These are phyloP conservation scores for Bisporella sp. DNA, from an alignment of 2,329 filamentous ascomycete species.

Conservation along the genomic window DNA sequence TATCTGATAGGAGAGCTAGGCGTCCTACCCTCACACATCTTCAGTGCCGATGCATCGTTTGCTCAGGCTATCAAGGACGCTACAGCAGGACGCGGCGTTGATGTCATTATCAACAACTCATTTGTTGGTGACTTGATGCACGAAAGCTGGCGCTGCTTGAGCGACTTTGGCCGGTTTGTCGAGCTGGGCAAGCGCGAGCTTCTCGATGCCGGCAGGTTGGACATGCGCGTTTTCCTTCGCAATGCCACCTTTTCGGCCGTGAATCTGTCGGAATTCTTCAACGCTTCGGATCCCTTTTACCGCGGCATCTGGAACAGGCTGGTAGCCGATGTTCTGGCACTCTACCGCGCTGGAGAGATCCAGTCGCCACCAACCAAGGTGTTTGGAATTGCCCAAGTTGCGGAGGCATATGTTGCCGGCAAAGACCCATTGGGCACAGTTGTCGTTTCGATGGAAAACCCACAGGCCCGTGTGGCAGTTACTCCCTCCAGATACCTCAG, in stretches of 20 bases:
- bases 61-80: neutral
- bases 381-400: too few species aligned
- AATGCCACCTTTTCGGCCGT: neutral
- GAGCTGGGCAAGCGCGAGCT: neutral
- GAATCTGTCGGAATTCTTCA: too few species aligned
- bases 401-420: too few species aligned
- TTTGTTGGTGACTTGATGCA: neutral
- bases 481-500: neutral
- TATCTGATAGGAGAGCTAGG: neutral
- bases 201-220: neutral
- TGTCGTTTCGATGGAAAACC: neutral
- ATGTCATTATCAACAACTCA: neutral
- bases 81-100: neutral
- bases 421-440: too few species aligned
- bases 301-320: too few species aligned
- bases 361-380: too few species aligned
- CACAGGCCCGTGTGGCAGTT: neutral
- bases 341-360: too few species aligned
- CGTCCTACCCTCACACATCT: neutral
- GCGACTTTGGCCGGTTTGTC: neutral
- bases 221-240: neutral
- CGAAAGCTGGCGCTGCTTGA: neutral
- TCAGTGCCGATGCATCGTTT: neutral
- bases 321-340: too few species aligned
- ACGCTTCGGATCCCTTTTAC: too few species aligned